phyloP scores from a whole-genome alignment of 495 filamentous ascomycete species.

The Hyaloscypha bicolor region DNA sequence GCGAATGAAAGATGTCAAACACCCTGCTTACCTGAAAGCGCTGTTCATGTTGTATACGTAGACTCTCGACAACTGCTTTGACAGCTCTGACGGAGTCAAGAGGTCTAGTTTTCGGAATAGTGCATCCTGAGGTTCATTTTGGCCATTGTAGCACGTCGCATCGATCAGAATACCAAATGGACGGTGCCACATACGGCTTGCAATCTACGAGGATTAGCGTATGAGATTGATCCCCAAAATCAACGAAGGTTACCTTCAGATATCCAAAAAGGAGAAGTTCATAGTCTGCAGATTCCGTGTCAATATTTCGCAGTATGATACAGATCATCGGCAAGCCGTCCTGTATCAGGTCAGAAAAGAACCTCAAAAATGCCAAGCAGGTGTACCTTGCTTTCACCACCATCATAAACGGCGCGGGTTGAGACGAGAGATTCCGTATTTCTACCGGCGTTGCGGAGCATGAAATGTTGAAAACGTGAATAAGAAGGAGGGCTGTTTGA shows the following conservation, averaged over 20 bases:
- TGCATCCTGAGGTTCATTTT: constrained; percentile 61
- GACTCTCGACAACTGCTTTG: constrained; percentile 53
- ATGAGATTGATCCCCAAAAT: not conserved
- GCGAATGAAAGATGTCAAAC: not conserved
- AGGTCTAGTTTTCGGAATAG: constrained; percentile 58
- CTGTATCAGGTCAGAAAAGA: constrained; percentile 30
- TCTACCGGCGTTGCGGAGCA: constrained; percentile 65
- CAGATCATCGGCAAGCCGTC: constrained; percentile 68
- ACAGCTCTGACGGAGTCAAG: constrained; percentile 60
- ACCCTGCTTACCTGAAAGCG: constrained; percentile 47
- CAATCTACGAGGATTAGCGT: constrained; percentile 47
- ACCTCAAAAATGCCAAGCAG: not conserved
- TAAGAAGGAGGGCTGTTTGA: constrained; percentile 60
- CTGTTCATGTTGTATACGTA: constrained; percentile 75
- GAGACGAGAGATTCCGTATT: constrained; percentile 61
- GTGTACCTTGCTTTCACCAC: constrained; percentile 62
- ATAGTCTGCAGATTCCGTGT: constrained; percentile 59
- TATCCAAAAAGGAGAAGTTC: constrained; percentile 65
- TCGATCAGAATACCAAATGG: constrained; percentile 66
- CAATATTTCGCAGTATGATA: constrained; percentile 64
- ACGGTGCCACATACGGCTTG: constrained; percentile 66
- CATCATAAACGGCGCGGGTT: constrained; percentile 65
- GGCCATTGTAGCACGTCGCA: constrained; percentile 65
- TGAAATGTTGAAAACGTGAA: constrained; percentile 69
- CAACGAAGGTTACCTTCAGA: constrained; percentile 48